These are phyloP conservation scores for Podaxis rugospora DNA, from an alignment of 768 basidiomycete genomes.

Conservation along the genomic window DNA sequence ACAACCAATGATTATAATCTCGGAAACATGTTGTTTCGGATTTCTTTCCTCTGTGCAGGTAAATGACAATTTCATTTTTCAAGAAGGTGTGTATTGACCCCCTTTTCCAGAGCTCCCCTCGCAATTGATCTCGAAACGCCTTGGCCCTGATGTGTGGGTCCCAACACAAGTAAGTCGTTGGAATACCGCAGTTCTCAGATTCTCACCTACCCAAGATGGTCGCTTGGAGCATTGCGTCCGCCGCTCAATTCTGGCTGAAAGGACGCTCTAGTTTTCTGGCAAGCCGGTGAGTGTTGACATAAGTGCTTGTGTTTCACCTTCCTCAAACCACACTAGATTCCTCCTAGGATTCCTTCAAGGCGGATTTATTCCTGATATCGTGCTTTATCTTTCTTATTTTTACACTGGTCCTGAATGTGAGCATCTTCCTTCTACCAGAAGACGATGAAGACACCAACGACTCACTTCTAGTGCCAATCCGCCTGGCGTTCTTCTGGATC, in stretches of 20 bases:
- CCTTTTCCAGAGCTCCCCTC: slow-evolving; percentile 50
- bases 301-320: background rate
- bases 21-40: background rate
- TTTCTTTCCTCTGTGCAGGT: slow-evolving; percentile 41
- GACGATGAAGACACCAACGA: background rate
- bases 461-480: slow-evolving; percentile 44
- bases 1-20: slow-evolving; percentile 45
- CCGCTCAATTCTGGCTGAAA: slow-evolving; percentile 31
- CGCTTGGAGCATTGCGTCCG: slow-evolving; percentile 51
- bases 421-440: slow-evolving; percentile 16
- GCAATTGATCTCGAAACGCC: slow-evolving; percentile 60
- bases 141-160: slow-evolving; percentile 68
- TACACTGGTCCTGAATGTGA: slow-evolving; percentile 54
- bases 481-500: slow-evolving; percentile 70
- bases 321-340: slow-evolving; percentile 26
- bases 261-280: slow-evolving; percentile 52
- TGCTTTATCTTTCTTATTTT: slow-evolving; percentile 63
- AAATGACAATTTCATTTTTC: background rate
- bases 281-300: slow-evolving; percentile 31
- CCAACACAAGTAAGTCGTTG: slow-evolving; percentile 21
- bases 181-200: background rate
- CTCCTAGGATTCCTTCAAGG: slow-evolving; percentile 59
- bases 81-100: background rate
- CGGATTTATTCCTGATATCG: slow-evolving; percentile 60
- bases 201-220: slow-evolving; percentile 26